Evolutionary conservation across 1,139 yeast genomes (phyloP).

Genomic region (Debaryomyces coudertii): DNA sequence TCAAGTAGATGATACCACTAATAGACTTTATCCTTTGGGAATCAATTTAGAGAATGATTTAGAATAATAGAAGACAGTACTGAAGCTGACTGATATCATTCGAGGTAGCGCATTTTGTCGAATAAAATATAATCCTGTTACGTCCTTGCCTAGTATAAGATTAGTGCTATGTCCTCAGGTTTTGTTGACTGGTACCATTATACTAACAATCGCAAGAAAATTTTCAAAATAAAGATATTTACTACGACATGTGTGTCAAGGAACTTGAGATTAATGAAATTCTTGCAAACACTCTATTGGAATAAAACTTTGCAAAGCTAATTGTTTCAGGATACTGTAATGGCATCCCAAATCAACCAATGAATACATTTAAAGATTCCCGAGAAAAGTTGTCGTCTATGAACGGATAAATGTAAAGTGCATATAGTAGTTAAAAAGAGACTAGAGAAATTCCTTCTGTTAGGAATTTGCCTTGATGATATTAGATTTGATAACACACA

Average conservation of each 20-base stretch:
- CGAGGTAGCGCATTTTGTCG: not conserved
- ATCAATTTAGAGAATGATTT: too few species aligned
- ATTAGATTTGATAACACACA: conserved; percentile 7
- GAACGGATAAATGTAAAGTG: conserved; percentile 7
- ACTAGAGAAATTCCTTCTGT: conserved; percentile 6
- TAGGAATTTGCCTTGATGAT: conserved; percentile 9
- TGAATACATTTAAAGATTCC: conserved; percentile 10
- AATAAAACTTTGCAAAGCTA: conserved; percentile 8
- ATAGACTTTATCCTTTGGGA: too few species aligned
- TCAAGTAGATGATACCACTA: too few species aligned
- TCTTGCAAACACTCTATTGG: conserved; percentile 6
- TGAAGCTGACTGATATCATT: not conserved
- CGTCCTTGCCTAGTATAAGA: too few species aligned
- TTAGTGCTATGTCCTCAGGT: too few species aligned
- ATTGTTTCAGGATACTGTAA: conserved; percentile 8
- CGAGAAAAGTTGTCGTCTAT: conserved; percentile 7
- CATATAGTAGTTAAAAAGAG: conserved; percentile 3
- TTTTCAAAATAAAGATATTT: not conserved
- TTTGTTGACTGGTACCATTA: too few species aligned
- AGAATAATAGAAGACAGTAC: too few species aligned
- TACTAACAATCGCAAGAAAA: too few species aligned
- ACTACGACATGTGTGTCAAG: conserved; percentile 8
- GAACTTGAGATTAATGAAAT: conserved; percentile 9
- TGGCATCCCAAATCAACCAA: conserved; percentile 8
- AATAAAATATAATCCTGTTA: too few species aligned